Evolutionary conservation across 2,329 filamentous ascomycete species (phyloP), one percentile per base, ranked within the genome.

Genomic region (Colletotrichum acutatum): DNA sequence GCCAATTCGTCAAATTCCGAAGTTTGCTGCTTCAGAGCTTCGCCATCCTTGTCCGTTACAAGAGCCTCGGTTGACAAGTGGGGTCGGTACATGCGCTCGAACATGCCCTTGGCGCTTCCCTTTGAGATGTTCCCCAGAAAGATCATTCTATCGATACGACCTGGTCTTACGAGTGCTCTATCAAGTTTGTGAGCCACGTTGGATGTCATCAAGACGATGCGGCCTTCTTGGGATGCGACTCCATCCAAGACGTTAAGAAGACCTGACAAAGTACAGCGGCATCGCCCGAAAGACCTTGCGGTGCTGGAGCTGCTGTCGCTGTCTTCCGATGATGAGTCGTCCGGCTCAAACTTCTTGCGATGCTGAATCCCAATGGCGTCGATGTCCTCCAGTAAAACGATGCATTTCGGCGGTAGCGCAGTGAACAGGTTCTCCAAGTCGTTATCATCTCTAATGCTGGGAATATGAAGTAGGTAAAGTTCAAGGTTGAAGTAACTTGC

Each of bases 401-500:
- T 71, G 32, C 76, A 78, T 52, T 76, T 75, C 1, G 75, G 74
- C 5, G 76, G 76, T 1, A 77, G 49, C 6, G 74, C 72, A 0
- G 77, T 78, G 63, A 83, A 84, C 1, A 83, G 76, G 22, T 74
- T 76, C 24, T 80, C 80, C 19, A 84, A 75, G 3, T 77, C 72
- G 1, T 57, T 68, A 59, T 83, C 82, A 28, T 76, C 75, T 1
- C 65, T 53, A 5, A 83, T 73, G 26, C 75, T 78, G 75, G 91
- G 92, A 22, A 95, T 86, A 76, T 94, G 94, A 22, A 95, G 80
- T 76, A 95, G 90, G 57, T 92, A 93, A 76, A 95, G 92, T 78
- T 93, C 92, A 76, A 94, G 93, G 75, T 93, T 90, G 65, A 95
- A 84, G 62, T 90, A 84, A 4, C 92, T 92, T 1, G 93, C 93